Evolutionary conservation across 768 basidiomycete genomes (phyloP).

Genomic region (Suillus variegatus): DNA sequence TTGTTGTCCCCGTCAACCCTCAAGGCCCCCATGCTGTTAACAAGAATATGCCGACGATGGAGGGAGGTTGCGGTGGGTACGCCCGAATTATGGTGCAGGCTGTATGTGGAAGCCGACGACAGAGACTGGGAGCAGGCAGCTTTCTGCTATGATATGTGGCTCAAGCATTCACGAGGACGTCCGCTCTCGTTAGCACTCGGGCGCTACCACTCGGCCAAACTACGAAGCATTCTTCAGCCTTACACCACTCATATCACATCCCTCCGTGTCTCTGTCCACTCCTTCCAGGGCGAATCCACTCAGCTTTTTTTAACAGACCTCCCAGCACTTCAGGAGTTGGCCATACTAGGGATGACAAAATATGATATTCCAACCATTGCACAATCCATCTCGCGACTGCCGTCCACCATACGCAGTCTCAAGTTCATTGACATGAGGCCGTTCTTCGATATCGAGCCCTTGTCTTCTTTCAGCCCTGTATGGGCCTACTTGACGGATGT

Average conservation of each 20-base stretch:
- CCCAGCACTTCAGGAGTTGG: conserved; percentile 19
- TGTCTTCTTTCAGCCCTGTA: conserved; percentile 17
- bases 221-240: conserved; percentile 19
- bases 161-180: conserved; percentile 16
- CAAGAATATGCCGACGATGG: conserved; percentile 47
- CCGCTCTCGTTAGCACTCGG: conserved; percentile 25
- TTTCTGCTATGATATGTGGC: conserved; percentile 14
- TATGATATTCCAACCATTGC: neutral
- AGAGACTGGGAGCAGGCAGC: conserved; percentile 14
- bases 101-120: conserved; percentile 21
- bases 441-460: conserved; percentile 8
- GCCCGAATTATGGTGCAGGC: conserved; percentile 50
- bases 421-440: neutral
- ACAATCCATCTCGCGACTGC: conserved; percentile 9
- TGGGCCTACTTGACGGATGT: conserved; percentile 23
- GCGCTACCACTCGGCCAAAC: neutral
- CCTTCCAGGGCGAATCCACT: neutral
- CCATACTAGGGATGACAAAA: conserved; percentile 6
- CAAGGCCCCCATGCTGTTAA: conserved; percentile 39
- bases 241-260: conserved; percentile 15
- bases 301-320: conserved; percentile 6
- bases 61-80: conserved; percentile 37
- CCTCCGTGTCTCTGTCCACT: neutral
- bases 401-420: neutral
- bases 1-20: neutral